Conservation (phyloP, 305 asterid species). For the Fraxinus angustifolia region DNA sequence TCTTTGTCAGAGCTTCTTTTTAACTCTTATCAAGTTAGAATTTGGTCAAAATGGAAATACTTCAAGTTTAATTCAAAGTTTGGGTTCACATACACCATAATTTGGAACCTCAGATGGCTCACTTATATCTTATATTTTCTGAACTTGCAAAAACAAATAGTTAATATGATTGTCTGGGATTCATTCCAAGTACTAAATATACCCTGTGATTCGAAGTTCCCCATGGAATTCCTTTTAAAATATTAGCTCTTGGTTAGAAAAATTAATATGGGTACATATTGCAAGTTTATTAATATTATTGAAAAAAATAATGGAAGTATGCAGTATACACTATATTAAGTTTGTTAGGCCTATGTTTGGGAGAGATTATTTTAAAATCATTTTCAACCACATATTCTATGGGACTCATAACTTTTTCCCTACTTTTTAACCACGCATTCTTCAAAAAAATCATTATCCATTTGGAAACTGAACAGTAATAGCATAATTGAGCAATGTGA, state of each 20-base stretch:
- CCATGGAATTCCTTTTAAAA: background rate
- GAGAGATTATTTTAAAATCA: background rate
- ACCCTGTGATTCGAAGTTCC: background rate
- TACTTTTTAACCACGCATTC: background rate
- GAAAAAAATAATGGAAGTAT: background rate
- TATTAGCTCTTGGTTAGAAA: background rate
- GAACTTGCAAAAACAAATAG: background rate
- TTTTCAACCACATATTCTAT: background rate
- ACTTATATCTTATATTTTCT: background rate
- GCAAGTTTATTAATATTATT: background rate
- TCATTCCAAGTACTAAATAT: background rate
- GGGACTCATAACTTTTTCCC: background rate
- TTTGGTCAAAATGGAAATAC: background rate
- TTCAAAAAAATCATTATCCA: background rate
- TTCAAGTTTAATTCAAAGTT: background rate
- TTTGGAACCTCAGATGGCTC: background rate
- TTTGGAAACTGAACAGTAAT: background rate
- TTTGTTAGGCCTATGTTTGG: background rate
- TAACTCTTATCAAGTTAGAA: background rate
- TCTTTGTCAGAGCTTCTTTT: background rate
- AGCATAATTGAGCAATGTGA: no score
- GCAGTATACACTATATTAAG: background rate
- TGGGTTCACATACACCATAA: background rate
- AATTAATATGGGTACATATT: background rate
- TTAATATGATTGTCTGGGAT: background rate